phyloP scores from a whole-genome alignment of 139 green algal species.

The Edaphochlamys debaryana region DNA sequence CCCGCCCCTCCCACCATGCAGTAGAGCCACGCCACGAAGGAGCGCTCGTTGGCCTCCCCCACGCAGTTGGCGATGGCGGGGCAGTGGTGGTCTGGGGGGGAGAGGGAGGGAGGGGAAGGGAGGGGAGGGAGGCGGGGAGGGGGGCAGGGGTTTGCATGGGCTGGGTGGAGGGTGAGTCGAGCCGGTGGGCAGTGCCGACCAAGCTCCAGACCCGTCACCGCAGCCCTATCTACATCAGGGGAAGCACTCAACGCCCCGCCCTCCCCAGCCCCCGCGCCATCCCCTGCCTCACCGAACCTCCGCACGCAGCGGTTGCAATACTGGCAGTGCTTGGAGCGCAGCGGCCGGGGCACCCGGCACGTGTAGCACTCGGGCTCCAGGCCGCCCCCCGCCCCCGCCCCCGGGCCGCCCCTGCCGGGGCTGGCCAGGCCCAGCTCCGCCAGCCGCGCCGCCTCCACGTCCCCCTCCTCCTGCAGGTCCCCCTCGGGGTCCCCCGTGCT shows the following conservation, averaged over 20 bases:
- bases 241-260: too few relatives aligned
- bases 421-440: not conserved
- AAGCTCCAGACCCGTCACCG: too few relatives aligned
- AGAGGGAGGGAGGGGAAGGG: not conserved
- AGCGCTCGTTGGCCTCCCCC: constrained; percentile 68
- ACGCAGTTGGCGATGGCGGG: constrained; percentile 80
- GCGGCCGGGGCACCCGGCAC: constrained; percentile 58
- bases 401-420: not conserved
- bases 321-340: constrained; percentile 86
- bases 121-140: not conserved
- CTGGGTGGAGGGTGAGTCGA: too few relatives aligned
- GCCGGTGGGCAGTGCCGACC: too few relatives aligned
- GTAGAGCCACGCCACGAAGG: constrained; percentile 50
- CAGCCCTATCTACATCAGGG: too few relatives aligned
- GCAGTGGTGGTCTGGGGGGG: constrained; percentile 80
- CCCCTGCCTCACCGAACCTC: constrained; percentile 63
- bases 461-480: not conserved
- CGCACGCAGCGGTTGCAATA: constrained; percentile 80
- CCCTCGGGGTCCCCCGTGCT: not conserved
- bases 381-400: not conserved
- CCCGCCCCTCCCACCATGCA: not conserved
- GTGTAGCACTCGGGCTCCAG: constrained; percentile 32
- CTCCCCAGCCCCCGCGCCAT: too few relatives aligned
- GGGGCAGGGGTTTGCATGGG: too few relatives aligned
- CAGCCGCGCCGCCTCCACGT: too few relatives aligned